Conservation (phyloP, 2,329 filamentous ascomycete genomes). For the Penicillium sp. region DNA sequence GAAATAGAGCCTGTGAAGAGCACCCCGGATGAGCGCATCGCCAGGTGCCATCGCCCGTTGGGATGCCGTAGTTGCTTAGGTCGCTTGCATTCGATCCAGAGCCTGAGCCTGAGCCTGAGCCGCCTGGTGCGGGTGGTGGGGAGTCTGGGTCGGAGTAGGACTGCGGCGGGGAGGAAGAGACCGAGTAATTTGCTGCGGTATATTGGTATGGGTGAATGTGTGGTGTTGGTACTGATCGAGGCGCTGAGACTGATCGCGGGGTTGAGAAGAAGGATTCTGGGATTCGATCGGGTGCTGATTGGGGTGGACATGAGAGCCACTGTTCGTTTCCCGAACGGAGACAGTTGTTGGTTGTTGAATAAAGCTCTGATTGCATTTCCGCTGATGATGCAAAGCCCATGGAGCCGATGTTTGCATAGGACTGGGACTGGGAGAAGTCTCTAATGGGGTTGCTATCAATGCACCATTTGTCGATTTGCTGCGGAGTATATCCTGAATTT, state of each 20-base stretch:
- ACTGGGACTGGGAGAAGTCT: slow-evolving; percentile 8
- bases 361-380: slow-evolving; percentile 8
- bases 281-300: background rate
- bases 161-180: slow-evolving; percentile 15
- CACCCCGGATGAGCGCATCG: slow-evolving; percentile 60
- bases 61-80: slow-evolving; percentile 35
- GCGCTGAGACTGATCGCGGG: background rate
- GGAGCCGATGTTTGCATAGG: slow-evolving; percentile 8
- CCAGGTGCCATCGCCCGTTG: slow-evolving; percentile 48
- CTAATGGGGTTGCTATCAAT: slow-evolving; percentile 17
- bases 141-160: slow-evolving; percentile 16
- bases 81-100: slow-evolving; percentile 21
- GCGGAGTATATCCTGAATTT: slow-evolving; percentile 14
- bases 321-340: slow-evolving; percentile 5
- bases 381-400: slow-evolving; percentile 11
- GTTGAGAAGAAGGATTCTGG: slow-evolving; percentile 17
- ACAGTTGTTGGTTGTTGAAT: slow-evolving; percentile 5
- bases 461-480: slow-evolving; percentile 25
- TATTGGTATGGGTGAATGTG: background rate
- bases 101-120: slow-evolving; percentile 10
- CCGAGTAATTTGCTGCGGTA: slow-evolving; percentile 5
- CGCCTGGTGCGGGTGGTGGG: slow-evolving; percentile 7
- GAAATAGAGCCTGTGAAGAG: slow-evolving; percentile 58
- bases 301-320: slow-evolving; percentile 13
- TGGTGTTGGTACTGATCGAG: background rate